Evolutionary conservation across 2,329 filamentous ascomycete species (phyloP).

Genomic region (Diaporthe sp.): DNA sequence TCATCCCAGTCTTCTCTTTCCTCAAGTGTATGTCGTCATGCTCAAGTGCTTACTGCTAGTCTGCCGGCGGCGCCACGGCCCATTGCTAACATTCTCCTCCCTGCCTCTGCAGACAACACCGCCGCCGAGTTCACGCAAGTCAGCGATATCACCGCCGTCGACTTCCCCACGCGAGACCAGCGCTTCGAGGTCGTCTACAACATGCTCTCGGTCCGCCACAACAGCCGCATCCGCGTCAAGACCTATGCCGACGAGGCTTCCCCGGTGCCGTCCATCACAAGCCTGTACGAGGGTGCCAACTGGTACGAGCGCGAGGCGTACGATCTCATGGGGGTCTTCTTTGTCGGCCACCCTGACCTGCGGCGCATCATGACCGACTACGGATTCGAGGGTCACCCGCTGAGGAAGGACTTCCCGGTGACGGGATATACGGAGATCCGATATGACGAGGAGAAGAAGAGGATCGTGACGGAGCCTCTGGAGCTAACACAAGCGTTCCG

Average conservation of each 20-base stretch:
- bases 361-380: conserved; percentile 99
- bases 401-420: conserved; percentile 97
- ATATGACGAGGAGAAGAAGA: conserved; percentile 99
- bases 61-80: background rate
- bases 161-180: conserved; percentile 95
- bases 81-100: background rate
- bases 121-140: conserved; percentile 96
- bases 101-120: conserved; percentile 79
- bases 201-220: conserved; percentile 93
- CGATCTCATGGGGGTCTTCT: conserved; percentile 98
- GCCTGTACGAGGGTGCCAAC: conserved; percentile 93
- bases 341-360: conserved; percentile 93
- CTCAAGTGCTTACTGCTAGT: background rate
- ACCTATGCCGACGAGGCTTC: conserved; percentile 98
- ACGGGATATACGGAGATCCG: conserved; percentile 98
- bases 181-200: conserved; percentile 99
- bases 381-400: conserved; percentile 96
- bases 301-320: conserved; percentile 99
- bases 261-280: conserved; percentile 89
- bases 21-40: conserved; percentile 76
- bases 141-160: conserved; percentile 92
- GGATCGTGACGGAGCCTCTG: conserved; percentile 96
- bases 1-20: conserved; percentile 93
- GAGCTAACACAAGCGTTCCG: conserved; percentile 98
- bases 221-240: conserved; percentile 96